Conservation (phyloP, 805 yeast genomes). For the Debaryomyces tyrocola region DNA sequence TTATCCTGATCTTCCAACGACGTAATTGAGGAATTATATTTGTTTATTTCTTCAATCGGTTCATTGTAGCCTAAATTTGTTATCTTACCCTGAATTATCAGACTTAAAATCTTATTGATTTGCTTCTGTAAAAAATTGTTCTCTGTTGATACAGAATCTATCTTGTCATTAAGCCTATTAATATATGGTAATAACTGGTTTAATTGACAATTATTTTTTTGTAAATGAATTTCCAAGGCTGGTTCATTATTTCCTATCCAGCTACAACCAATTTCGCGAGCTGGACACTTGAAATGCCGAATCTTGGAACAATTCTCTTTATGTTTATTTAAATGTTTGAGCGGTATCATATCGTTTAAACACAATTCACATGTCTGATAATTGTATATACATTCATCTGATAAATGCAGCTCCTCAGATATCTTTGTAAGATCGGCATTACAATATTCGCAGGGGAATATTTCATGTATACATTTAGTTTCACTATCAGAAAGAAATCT, state of each 20-base stretch:
- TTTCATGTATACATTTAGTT: slow-evolving; percentile 39
- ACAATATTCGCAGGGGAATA: slow-evolving; percentile 40
- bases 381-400: slow-evolving; percentile 40
- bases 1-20: slow-evolving; percentile 26
- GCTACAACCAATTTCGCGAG: slow-evolving; percentile 47
- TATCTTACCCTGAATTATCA: slow-evolving; percentile 49
- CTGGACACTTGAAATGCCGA: slow-evolving; percentile 47
- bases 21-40: slow-evolving; percentile 9
- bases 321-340: slow-evolving; percentile 39
- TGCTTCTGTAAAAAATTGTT: slow-evolving; percentile 43
- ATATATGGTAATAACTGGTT: slow-evolving; percentile 28
- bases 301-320: slow-evolving; percentile 41
- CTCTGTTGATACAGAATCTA: slow-evolving; percentile 30
- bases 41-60: slow-evolving; percentile 46
- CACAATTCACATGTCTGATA: slow-evolving; percentile 43
- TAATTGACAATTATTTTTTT: slow-evolving; percentile 30
- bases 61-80: slow-evolving; percentile 51
- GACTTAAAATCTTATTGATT: slow-evolving; percentile 45
- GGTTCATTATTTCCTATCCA: slow-evolving; percentile 44
- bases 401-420: slow-evolving; percentile 33
- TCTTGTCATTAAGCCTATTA: slow-evolving; percentile 19
- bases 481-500: slow-evolving; percentile 13
- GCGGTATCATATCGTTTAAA: slow-evolving; percentile 41
- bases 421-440: slow-evolving; percentile 23
- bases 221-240: slow-evolving; percentile 34